Evolutionary conservation across 352 stramenopile genomes (phyloP), one percentile per base, ranked within the genome.

Genomic region (Phytophthora capsici): DNA sequence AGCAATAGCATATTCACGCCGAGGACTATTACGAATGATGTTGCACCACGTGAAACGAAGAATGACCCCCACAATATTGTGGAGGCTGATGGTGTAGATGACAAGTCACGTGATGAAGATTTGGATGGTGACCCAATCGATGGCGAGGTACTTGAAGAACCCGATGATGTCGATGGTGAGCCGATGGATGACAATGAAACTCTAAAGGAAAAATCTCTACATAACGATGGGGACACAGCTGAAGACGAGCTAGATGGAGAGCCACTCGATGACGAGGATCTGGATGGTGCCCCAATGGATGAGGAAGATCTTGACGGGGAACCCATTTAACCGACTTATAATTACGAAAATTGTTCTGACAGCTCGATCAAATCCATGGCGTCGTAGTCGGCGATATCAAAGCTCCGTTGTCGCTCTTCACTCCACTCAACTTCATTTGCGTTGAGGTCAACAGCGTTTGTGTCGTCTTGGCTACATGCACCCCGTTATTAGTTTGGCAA

Each of bases 231-330:
- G 14, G 53, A 78, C n/a, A 22, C 67, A 47, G 64, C 5, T 65
- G 61, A 63, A 55, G 57, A 63, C 32, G 63, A 80, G 16, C 47
- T 87, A 41, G 69, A 82, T 58, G 78, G 71, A 28, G 65, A 79
- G 20, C 65, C 68, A 46, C 49, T 86, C 3, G 58, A 80, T 46
- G 65, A 57, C 1, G 74, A 87, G 0, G 69, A 79, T 25, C 46
- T 83, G 23, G 76, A 86, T 57, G 78, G 78, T 8, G 63, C 57
- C 56, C 75, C 75, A 25, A 52, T 86, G 62, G 75, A 79, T 47
- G 71, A 78, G 23, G 77, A 77, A 2, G 74, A 80, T 57, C 56
- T 88, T n/a, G 77, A 85, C 20, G 79, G 74, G 4, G 59, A 71
- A 32, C 66, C 57, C 10, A 45, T 82, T 9, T 72, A 69, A 44